phyloP scores from a whole-genome alignment of 768 basidiomycete species.

The Boletus tylopilopsis region DNA sequence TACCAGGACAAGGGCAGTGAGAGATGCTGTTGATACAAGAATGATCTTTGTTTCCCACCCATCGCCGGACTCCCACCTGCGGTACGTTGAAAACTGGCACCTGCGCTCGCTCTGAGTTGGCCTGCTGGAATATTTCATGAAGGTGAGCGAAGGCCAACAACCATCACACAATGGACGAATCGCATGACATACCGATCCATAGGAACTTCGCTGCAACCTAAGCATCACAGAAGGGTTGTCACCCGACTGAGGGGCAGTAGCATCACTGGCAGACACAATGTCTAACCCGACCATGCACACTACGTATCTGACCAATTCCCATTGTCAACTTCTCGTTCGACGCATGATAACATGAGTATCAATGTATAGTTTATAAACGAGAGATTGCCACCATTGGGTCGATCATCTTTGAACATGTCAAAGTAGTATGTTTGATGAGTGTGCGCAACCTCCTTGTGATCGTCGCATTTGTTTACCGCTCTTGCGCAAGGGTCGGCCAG shows the following conservation, averaged over 20 bases:
- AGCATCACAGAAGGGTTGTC: background rate
- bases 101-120: background rate
- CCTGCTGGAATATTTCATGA: background rate
- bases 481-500: background rate
- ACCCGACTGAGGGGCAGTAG: background rate
- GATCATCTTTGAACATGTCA: constrained; percentile 23
- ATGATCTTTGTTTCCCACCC: background rate
- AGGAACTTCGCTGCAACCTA: background rate
- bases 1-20: background rate
- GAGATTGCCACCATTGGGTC: background rate
- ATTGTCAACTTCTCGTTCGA: background rate
- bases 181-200: background rate
- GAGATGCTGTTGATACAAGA: background rate
- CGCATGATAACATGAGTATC: no score
- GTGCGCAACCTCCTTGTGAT: constrained; percentile 26
- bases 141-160: background rate
- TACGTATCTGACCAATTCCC: background rate
- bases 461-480: constrained; percentile 18
- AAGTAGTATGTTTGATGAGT: constrained; percentile 14
- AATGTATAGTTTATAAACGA: no score
- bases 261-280: background rate
- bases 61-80: background rate
- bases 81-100: background rate
- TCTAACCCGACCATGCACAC: background rate
- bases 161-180: background rate